Percentiles rank a stretch among this genome's conserved stretches.
Conservation (phyloP, 202 grass and related monocot genomes). For the Dendrocalamus latiflorus region DNA sequence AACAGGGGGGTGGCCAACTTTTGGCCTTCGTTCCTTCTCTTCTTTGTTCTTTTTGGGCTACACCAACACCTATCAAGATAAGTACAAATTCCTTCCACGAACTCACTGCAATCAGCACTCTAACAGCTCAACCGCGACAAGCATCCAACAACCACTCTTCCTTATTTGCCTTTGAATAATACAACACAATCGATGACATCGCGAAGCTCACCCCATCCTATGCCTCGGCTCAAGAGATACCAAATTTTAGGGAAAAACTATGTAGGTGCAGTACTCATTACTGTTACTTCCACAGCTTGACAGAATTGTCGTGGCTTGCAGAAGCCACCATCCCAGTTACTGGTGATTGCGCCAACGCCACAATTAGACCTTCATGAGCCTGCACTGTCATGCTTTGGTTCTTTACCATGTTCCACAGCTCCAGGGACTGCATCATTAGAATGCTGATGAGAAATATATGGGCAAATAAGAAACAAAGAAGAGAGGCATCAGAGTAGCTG, state of each 20-base stretch:
- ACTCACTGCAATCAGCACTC: conserved; percentile 12
- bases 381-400: conserved; percentile 81
- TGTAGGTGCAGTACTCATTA: conserved; percentile 26
- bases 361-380: conserved; percentile 82
- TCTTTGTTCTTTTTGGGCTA: conserved; percentile 6
- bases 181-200: background rate
- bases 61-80: conserved; percentile 32
- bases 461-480: background rate
- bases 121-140: conserved; percentile 8
- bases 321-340: conserved; percentile 86
- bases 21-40: conserved; percentile 7
- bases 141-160: conserved; percentile 16
- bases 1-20: conserved; percentile 15
- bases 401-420: conserved; percentile 89
- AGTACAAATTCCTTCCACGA: conserved; percentile 22
- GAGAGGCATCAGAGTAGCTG: background rate
- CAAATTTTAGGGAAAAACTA: conserved; percentile 13
- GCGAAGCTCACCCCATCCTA: conserved; percentile 23
- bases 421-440: conserved; percentile 63
- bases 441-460: conserved; percentile 1
- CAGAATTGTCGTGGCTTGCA: conserved; percentile 87
- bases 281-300: conserved; percentile 94
- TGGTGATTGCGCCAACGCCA: conserved; percentile 65
- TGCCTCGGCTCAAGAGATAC: conserved; percentile 29
- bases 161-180: conserved; percentile 37